Base-by-base conservation (phyloP, 2,329 filamentous ascomycete species). In the Phyllosticta citriasiana region DNA sequence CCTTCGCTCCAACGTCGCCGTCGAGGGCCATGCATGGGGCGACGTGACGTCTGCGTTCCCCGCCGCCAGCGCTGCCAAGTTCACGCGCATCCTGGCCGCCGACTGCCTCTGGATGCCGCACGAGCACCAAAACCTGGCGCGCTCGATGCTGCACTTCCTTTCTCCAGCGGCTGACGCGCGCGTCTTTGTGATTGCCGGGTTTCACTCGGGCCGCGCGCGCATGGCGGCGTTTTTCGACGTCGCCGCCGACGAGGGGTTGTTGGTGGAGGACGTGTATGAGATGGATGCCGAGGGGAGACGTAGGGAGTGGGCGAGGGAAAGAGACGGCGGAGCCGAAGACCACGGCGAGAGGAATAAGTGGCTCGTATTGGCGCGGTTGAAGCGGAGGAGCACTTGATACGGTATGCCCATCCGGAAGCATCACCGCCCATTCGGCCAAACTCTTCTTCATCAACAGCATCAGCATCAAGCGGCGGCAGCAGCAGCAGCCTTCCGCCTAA, bases 31-130 rank as follows among this genome's bases (percentile, higher is more conserved):
- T 67, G 73, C 77, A 47, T 90, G 88, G 87, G 86, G 87, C 6
- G 79, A 80, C 19, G 69, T 83, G 1, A 67, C 72, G 14, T 72
- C 74, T 16, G 52, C 70, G 26, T 77, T 83, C 56, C 73, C 77
- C 12, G 25, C 53, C 6, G 57, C 66, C 1, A 65, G 75, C 57
- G 72, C 72, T 12, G 73, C 74, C 8, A 62, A 65, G 1, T 89
- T 85, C 68, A 83, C 83, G 54, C 80, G 85, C 62, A 77, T 91
- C 51, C 73, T 89, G n/a, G 84, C 84, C 0, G 85, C 86, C 64
- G 87, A 91, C 73, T 89, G 87, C 68, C 79, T 88, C 61, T 91
- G 88, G 87, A 89, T 90, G 85, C 82, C 84, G 1, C 81, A 80
- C 76, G 82, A 90, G 76, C 88, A 91, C 72, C 78, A 73, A n/a